These are phyloP conservation scores for Mortierella alpina DNA, from an alignment of 192 early-diverging fungal genomes.

Conservation along the genomic window DNA sequence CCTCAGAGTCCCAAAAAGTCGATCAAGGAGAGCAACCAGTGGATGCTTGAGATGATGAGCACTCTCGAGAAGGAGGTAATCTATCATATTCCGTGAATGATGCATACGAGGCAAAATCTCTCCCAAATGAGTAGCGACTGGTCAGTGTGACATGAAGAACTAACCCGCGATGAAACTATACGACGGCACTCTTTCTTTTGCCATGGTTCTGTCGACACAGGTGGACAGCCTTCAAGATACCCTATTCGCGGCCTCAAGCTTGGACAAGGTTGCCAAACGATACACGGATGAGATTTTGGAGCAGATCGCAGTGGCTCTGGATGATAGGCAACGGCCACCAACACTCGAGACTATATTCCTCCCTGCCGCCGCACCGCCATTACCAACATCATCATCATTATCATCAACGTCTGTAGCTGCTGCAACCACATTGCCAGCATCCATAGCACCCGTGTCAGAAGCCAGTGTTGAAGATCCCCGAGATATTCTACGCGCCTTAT, in stretches of 20 bases:
- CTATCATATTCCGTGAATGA: background rate
- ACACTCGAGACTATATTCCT: constrained; percentile 10
- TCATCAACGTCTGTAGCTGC: background rate
- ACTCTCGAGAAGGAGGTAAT: constrained; percentile 47
- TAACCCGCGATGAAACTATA: background rate
- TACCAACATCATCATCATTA: constrained; percentile 13
- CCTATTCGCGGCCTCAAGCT: constrained; percentile 34
- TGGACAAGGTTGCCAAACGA: constrained; percentile 42
- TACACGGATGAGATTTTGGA: constrained; percentile 49
- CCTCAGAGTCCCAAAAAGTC: background rate
- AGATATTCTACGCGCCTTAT: constrained; percentile 45
- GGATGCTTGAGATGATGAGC: constrained; percentile 45
- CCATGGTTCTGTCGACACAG: constrained; percentile 21
- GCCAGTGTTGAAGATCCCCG: constrained; percentile 36
- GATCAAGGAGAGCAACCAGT: constrained; percentile 24
- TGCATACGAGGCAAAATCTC: background rate
- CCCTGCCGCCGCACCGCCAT: background rate
- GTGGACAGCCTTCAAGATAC: constrained; percentile 48
- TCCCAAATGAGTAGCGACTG: background rate
- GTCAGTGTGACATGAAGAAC: background rate
- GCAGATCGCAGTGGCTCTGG: constrained; percentile 40
- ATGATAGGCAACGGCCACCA: constrained; percentile 39
- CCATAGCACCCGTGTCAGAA: background rate
- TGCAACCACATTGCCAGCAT: background rate
- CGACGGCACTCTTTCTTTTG: background rate